These are phyloP conservation scores for Aspergillus bertholletiae DNA, from an alignment of 495 filamentous ascomycete genomes.

Conservation along the genomic window DNA sequence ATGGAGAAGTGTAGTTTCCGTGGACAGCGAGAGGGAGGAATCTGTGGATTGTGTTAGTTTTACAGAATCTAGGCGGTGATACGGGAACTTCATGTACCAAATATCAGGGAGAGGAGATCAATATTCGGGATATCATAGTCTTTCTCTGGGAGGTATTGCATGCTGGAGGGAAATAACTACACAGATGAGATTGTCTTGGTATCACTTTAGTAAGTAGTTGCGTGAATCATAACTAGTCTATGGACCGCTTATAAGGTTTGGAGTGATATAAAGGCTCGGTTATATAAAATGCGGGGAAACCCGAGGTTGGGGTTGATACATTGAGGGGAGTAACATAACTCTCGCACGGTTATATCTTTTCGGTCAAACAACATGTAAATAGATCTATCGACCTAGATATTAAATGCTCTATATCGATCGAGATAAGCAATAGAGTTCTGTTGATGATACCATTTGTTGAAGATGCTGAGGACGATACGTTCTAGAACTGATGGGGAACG, in stretches of 20 bases:
- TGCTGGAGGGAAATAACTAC: background rate
- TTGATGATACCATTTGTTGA: background rate
- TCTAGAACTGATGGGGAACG: background rate
- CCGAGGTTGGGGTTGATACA: background rate
- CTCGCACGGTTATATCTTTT: too few species aligned
- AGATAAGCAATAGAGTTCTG: background rate
- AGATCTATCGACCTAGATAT: background rate
- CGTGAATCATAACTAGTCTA: background rate
- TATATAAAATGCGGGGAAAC: background rate
- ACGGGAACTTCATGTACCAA: constrained; percentile 2
- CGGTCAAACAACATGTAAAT: too few species aligned
- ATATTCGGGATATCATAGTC: constrained; percentile 13
- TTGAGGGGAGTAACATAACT: background rate
- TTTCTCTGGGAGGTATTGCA: constrained; percentile 15
- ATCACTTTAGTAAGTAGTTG: too few species aligned
- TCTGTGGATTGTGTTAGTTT: constrained; percentile 1
- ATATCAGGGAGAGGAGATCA: constrained; percentile 11
- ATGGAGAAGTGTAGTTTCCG: constrained; percentile 13
- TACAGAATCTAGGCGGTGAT: background rate
- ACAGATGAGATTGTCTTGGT: too few species aligned
- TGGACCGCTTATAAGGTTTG: background rate
- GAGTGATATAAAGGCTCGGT: background rate
- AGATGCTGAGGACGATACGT: background rate
- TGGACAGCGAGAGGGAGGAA: constrained; percentile 5
- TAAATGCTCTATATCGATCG: background rate